Base-by-base conservation (phyloP, 2,329 filamentous ascomycete genomes). In the Penicillium digitatum region DNA sequence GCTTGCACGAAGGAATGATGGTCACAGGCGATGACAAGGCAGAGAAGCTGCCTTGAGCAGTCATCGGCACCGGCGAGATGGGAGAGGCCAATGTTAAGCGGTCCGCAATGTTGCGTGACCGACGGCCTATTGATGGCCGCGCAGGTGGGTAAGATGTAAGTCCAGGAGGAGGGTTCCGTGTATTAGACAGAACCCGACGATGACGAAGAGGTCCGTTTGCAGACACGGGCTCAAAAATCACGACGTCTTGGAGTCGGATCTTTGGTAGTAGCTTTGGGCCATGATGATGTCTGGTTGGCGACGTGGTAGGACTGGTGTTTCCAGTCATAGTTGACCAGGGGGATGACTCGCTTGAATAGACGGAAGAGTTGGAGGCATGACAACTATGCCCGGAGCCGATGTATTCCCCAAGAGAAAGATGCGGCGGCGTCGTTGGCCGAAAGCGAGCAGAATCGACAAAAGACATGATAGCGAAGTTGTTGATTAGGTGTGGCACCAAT, bases 201-300 rank as follows among this genome's bases (percentile, higher is more conserved):
- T 81, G 78, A 66, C 85, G 82, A 73, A 87, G 84, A 43, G 80
- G 77, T 37, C 71, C 71, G 40, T 66, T 67, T 52, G 74, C 69
- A 48, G 79, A 77, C 38, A 78, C 77, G 38, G 82, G 82, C 62
- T 86, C 84, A 58, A n/a, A n/a, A n/a, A 90, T 82, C 58, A 87
- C 81, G 74, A 93, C 88, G 75, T 95, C 90, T 75, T 94, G 90
- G 38, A 84, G 84, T 58, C 90, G 84, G 76, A 95, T 92, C 81
- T 91, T 94, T 68, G 90, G 90, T 31, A 95, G 80, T 56, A 95
- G 79, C 46, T 90, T 79, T 48, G 90, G 89, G 20, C 76, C 77
- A 49, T 90, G 89, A 75, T 91, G 87, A 58, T 90, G 87, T 58
- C 86, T 82, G 64, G 92, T 83, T 57, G 89, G 88, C 22, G 69